Base-by-base conservation (phyloP, 1,284 basidiomycete genomes). In the Sporisorium graminicola region DNA sequence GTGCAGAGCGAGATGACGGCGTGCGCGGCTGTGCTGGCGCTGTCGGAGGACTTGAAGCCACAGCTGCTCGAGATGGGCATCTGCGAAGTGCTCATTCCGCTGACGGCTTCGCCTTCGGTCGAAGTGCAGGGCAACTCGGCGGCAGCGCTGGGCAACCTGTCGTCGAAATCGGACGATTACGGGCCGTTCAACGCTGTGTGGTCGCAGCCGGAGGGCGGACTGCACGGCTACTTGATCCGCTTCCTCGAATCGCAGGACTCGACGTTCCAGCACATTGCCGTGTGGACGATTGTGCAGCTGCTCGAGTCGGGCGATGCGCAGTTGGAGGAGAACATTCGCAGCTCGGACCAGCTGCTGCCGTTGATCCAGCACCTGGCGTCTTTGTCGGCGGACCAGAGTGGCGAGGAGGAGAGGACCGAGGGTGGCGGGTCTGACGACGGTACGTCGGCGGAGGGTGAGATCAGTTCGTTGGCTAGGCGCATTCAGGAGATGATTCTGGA, bases 1-100 rank as follows among this genome's bases (percentile, higher is more conserved):
- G 97, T 99, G 12, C 97, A 99, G 87, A 96, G 94, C 86, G 97
- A 99, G 87, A 99, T 99, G 97, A 99, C 97, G 26, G 97, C 97
- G 7, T 99, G 96, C 82, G 93, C 98, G 24, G 97, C 97, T 20
- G 82, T 84, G 22, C 67, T 85, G 6, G 84, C 84, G 27, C 76
- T 84, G 12, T 80, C 78, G 31, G 84, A 85, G 60, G 84, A 85
- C 56, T 78, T 85, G 50, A 85, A 85, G 72, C 82, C 84, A 10
- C 83, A 85, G 57, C 71, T 99, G 52, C 89, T 99, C 68, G 96
- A 99, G 87, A 95, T 98, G 93, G 97, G 97, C 29, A 95, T 99
- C 63, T 95, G 94, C 82, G 95, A 98, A 84, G 96, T 98, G 2
- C 88, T 99, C 53, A 98, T 99, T 79, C 97, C 97, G 13, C 88